Evolutionary conservation across 139 green algal genomes (phyloP).

Genomic region (Diplosphaera chodatii): DNA sequence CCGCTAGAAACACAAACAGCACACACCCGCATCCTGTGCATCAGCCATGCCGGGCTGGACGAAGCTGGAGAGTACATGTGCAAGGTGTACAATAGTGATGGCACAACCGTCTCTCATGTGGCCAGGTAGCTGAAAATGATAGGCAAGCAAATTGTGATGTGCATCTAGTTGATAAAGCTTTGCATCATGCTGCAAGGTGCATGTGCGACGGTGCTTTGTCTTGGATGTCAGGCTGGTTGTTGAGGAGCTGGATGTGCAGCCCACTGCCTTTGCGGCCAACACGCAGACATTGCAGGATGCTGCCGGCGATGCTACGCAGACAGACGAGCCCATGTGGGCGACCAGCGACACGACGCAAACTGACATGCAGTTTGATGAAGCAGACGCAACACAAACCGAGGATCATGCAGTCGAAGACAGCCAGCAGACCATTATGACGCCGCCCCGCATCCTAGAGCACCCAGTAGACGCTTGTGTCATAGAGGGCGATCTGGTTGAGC

Average conservation of each 20-base stretch:
- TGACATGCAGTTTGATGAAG: neutral
- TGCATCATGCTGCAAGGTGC: too few species aligned
- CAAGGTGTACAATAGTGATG: neutral
- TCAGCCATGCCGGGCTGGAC: neutral
- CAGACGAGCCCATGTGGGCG: neutral
- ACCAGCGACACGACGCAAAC: neutral
- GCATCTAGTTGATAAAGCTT: too few species aligned
- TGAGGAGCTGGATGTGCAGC: neutral
- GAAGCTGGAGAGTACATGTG: neutral
- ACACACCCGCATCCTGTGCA: neutral
- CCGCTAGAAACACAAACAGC: neutral
- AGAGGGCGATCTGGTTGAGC: neutral
- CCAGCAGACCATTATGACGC: neutral
- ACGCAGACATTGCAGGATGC: neutral
- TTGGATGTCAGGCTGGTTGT: neutral
- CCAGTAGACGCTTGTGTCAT: neutral
- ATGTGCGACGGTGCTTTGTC: too few species aligned
- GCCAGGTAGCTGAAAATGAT: neutral
- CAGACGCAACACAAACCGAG: neutral
- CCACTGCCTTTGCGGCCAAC: neutral
- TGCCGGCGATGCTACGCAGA: neutral
- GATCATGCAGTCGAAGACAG: neutral
- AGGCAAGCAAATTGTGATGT: too few species aligned
- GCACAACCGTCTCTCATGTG: neutral
- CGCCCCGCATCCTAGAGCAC: neutral